Conservation (phyloP, 1,284 basidiomycete species). For the Ustilago xerochloae region DNA sequence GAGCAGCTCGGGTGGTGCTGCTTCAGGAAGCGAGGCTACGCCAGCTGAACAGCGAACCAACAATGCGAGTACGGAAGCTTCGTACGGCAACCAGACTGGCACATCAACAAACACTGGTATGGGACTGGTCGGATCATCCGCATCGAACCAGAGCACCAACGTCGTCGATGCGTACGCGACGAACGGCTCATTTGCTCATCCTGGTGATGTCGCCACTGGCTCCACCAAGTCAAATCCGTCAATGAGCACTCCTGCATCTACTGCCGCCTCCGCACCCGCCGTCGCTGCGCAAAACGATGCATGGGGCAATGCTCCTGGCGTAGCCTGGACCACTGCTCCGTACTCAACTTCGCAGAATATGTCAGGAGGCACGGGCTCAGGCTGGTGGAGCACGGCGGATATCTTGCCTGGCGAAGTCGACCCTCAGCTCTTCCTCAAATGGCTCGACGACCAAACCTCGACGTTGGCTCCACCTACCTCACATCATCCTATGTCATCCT, state of each 20-base stretch:
- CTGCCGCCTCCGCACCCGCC: not conserved
- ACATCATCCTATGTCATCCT: conserved; percentile 40
- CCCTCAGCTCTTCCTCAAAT: conserved; percentile 44
- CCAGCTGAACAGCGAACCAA: not conserved
- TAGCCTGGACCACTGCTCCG: conserved; percentile 9
- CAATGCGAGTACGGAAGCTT: too few species aligned
- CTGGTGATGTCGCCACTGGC: not conserved
- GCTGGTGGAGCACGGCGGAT: conserved; percentile 51
- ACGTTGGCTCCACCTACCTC: conserved; percentile 37
- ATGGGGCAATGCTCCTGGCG: conserved; percentile 3
- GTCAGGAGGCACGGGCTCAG: conserved; percentile 25
- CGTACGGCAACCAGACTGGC: not conserved
- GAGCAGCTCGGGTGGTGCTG: not conserved
- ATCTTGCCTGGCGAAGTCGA: conserved; percentile 48
- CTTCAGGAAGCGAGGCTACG: conserved; percentile 3
- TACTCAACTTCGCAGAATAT: conserved; percentile 7
- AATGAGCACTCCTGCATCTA: not conserved
- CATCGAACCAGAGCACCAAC: not conserved
- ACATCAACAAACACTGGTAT: not conserved
- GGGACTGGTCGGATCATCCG: too few species aligned
- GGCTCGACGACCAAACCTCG: conserved; percentile 50
- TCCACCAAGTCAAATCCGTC: not conserved
- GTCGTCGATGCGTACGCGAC: not conserved
- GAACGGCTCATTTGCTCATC: not conserved
- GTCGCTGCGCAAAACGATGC: not conserved